phyloP scores from a whole-genome alignment of 148 eudicot genomes.

The Polygonum maritimum region DNA sequence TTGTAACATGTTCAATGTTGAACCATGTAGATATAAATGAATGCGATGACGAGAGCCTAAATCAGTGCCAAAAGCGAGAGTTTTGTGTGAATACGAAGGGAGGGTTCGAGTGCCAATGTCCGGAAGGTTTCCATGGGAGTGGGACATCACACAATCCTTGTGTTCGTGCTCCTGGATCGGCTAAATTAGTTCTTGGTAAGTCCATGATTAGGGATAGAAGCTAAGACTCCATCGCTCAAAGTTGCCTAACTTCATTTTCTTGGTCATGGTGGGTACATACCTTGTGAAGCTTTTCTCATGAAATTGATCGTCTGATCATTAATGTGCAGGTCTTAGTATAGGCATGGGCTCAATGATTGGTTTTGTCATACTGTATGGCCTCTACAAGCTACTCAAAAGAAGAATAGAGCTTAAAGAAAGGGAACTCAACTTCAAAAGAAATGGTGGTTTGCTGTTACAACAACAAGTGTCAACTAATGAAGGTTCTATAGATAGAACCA shows the following conservation, averaged over 20 bases:
- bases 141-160: too few relatives aligned
- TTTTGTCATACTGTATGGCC: neutral
- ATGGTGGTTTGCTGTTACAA: neutral
- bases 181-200: too few relatives aligned
- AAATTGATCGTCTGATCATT: too few relatives aligned
- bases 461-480: neutral
- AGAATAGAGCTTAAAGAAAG: neutral
- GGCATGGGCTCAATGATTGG: neutral
- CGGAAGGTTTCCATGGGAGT: too few relatives aligned
- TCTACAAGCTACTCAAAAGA: neutral
- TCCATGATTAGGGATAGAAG: too few relatives aligned
- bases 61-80: neutral
- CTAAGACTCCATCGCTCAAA: too few relatives aligned
- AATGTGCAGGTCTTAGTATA: neutral
- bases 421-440: neutral
- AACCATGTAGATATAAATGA: neutral
- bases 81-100: neutral
- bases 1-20: too few relatives aligned
- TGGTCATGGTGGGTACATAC: too few relatives aligned
- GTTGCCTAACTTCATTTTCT: too few relatives aligned
- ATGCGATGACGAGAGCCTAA: neutral
- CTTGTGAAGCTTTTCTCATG: too few relatives aligned
- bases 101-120: neutral
- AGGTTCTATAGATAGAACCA: neutral
- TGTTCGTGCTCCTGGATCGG: too few relatives aligned